phyloP scores from a whole-genome alignment of 2,329 filamentous ascomycete species.

The Ascochyta fabae region DNA sequence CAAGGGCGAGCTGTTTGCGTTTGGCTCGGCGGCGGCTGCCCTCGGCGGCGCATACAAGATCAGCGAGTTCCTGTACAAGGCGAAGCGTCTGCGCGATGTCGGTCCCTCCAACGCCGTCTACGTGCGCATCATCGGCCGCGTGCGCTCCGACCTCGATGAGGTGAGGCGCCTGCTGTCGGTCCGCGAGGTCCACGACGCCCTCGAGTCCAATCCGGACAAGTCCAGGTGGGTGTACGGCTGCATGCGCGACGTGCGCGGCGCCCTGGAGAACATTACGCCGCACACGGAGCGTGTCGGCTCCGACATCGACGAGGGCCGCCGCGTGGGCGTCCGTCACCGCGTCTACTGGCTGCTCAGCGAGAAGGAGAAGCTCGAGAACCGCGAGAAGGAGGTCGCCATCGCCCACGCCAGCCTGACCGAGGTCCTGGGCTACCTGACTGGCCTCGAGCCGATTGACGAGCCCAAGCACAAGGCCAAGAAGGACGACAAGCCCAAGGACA shows the following conservation, averaged over 20 bases:
- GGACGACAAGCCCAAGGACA: constrained; percentile 26
- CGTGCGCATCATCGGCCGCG: constrained; percentile 48
- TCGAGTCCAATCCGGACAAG: constrained; percentile 46
- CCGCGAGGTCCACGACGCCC: constrained; percentile 47
- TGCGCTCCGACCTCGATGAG: constrained; percentile 48
- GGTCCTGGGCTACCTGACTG: constrained; percentile 45
- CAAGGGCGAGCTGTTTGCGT: constrained; percentile 41
- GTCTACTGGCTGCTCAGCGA: constrained; percentile 50
- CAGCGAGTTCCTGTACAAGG: constrained; percentile 46
- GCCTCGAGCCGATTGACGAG: constrained; percentile 41
- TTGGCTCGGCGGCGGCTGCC: constrained; percentile 42
- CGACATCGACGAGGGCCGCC: constrained; percentile 44
- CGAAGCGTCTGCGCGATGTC: constrained; percentile 47
- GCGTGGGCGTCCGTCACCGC: constrained; percentile 47
- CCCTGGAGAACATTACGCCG: constrained; percentile 47
- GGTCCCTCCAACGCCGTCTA: constrained; percentile 48
- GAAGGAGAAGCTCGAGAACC: constrained; percentile 49
- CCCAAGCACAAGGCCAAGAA: constrained; percentile 30
- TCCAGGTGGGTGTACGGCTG: constrained; percentile 47
- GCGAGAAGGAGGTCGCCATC: constrained; percentile 45
- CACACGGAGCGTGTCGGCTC: constrained; percentile 45
- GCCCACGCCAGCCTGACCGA: constrained; percentile 45
- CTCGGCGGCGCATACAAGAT: constrained; percentile 49
- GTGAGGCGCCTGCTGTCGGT: constrained; percentile 47
- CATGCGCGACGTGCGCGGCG: constrained; percentile 47